Percentiles rank a stretch among this genome's conserved stretches.
Conservation (phyloP, 352 stramenopile genomes). For the Sclerospora graminicola region DNA sequence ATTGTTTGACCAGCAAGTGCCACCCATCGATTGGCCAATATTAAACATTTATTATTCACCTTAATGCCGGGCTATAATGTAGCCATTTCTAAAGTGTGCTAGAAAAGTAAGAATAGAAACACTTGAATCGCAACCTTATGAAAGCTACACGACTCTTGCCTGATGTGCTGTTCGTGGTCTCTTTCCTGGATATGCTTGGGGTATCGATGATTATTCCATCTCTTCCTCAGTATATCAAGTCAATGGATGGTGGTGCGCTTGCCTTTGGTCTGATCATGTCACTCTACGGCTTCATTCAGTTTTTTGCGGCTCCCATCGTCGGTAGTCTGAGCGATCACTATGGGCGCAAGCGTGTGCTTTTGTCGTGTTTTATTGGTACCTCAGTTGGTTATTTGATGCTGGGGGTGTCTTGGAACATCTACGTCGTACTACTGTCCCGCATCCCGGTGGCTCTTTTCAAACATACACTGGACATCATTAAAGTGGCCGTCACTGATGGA, state of each 20-base stretch:
- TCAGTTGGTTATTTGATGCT: constrained; percentile 59
- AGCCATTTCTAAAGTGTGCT: too few relatives aligned
- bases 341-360: constrained; percentile 45
- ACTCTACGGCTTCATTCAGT: constrained; percentile 80
- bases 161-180: constrained; percentile 62
- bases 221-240: constrained; percentile 66
- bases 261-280: constrained; percentile 73
- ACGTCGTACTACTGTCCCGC: constrained; percentile 63
- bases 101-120: too few relatives aligned
- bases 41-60: too few relatives aligned
- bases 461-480: constrained; percentile 73
- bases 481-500: constrained; percentile 56
- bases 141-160: constrained; percentile 26
- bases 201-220: constrained; percentile 83
- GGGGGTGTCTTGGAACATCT: constrained; percentile 68
- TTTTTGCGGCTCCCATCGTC: constrained; percentile 65
- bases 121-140: too few relatives aligned
- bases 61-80: too few relatives aligned
- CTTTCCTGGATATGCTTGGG: constrained; percentile 72
- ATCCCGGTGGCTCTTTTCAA: constrained; percentile 70
- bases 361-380: constrained; percentile 52
- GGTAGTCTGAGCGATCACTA: constrained; percentile 69
- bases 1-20: too few relatives aligned
- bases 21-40: too few relatives aligned
- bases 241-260: constrained; percentile 59